Conservation (phyloP, 1,139 yeast genomes). For the Yamadazyma aaseri region DNA sequence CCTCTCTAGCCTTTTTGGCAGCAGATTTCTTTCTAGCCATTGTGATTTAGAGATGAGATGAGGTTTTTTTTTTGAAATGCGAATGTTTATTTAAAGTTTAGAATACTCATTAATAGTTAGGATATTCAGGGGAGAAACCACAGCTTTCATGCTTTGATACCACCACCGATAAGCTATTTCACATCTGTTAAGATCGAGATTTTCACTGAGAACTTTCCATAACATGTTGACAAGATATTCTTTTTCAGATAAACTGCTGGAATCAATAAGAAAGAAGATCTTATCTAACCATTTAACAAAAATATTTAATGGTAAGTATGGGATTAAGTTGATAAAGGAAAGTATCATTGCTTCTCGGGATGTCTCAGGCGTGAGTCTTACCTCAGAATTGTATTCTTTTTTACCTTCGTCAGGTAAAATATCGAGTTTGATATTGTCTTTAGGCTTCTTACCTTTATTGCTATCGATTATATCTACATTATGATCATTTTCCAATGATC, state of each 20-base stretch:
- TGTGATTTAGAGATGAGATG: slow-evolving; percentile 16
- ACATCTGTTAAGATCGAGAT: slow-evolving; percentile 58
- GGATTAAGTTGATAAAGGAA: slow-evolving; percentile 51
- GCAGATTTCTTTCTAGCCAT: slow-evolving; percentile 96
- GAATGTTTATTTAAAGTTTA: too few species aligned
- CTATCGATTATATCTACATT: slow-evolving; percentile 28
- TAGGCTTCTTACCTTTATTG: slow-evolving; percentile 36
- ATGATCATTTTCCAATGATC: slow-evolving; percentile 25
- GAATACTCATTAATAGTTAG: too few species aligned
- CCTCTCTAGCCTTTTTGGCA: slow-evolving; percentile 70
- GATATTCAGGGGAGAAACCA: slow-evolving; percentile 1
- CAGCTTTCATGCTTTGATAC: slow-evolving; percentile 28
- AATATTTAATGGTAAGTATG: slow-evolving; percentile 48
- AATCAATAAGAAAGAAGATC: slow-evolving; percentile 40
- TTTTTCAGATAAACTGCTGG: slow-evolving; percentile 37
- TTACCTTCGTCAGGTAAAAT: slow-evolving; percentile 19
- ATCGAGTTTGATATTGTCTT: slow-evolving; percentile 23
- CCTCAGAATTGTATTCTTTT: slow-evolving; percentile 21
- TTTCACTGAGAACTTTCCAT: slow-evolving; percentile 46
- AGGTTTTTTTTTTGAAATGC: too few species aligned
- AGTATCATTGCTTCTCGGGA: slow-evolving; percentile 52
- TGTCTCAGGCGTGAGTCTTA: slow-evolving; percentile 37
- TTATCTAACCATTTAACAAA: slow-evolving; percentile 50
- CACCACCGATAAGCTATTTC: slow-evolving; percentile 70
- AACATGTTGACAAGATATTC: slow-evolving; percentile 27